Base-by-base conservation (phyloP, 805 yeast genomes). In the Cephaloascus fragrans region DNA sequence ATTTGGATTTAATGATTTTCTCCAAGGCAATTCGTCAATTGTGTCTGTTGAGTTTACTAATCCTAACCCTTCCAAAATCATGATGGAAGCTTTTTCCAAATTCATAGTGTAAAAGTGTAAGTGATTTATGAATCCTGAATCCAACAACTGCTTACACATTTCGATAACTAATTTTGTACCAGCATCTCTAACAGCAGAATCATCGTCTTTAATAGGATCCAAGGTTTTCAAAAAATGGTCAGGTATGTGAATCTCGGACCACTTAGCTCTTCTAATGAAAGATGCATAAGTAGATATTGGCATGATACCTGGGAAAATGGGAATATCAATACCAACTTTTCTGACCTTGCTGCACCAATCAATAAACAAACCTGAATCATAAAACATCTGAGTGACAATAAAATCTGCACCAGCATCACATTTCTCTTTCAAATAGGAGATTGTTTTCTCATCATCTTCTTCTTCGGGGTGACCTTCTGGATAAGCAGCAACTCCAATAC, bases 391-490 rank as follows among this genome's bases (percentile, higher is more conserved):
- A 3, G 98, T 93, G 46, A 93, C 80, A 41, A 93, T 80, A 55
- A 93, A 90, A 50, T 83, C 83, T 3, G 95, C 98, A 18, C 98
- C 98, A 2, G 83, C 87, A 48, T 93, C 97, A 47, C 87, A 80
- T 54, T 93, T 93, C 52, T 86, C 87, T 58, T 85, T 86, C 55
- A 93, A 69, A 50, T 71, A 83, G 18, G 62, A 61, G 39, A 82
- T 62, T 32, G 65, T 54, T 18, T 68, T 69, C 6, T 62, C 62
- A 40, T 76, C 77, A 34, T 52, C 47, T 17, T 65, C 57, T 53
- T 87, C 95, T 53, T 93, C 98, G 3, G 96, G 89, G 52, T 89
- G 96, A 3, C 97, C 97, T 57, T 93, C 98, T 1, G 98, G 97
- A 57, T 93, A 93, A 3, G 86, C 98, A 8, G 97, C 97, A 18